These are phyloP conservation scores for Pilatotrama ljubarskyi DNA, from an alignment of 768 basidiomycete species.

Conservation along the genomic window DNA sequence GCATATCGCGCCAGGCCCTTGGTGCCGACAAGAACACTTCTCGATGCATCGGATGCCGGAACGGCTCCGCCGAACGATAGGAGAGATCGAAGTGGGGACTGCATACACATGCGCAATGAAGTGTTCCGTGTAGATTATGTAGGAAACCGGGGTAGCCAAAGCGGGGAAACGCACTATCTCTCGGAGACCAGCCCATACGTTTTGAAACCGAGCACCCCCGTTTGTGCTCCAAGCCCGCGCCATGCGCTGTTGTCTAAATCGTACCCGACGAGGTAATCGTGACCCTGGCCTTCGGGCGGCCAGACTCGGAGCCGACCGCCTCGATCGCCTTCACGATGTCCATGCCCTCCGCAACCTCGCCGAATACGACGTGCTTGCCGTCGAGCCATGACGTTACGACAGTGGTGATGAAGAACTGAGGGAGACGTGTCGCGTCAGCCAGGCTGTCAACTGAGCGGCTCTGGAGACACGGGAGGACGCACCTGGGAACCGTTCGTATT, in stretches of 20 bases:
- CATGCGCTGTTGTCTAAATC: constrained; percentile 3
- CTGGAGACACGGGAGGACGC: constrained; percentile 9
- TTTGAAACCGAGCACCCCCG: background rate
- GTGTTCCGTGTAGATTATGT: background rate
- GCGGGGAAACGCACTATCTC: constrained; percentile 3
- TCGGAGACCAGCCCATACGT: background rate
- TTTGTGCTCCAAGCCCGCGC: background rate
- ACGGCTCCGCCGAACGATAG: too few species aligned
- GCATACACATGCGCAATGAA: background rate
- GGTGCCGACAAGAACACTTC: too few species aligned
- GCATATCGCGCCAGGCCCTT: background rate
- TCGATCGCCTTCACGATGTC: constrained; percentile 66
- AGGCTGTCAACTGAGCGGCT: background rate
- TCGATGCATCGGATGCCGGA: too few species aligned
- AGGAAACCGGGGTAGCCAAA: background rate
- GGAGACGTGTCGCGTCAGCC: too few species aligned
- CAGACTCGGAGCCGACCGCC: constrained; percentile 31
- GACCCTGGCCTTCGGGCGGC: constrained; percentile 27
- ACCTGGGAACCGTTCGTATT: constrained; percentile 83
- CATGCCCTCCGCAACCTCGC: constrained; percentile 64
- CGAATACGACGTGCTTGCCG: constrained; percentile 70
- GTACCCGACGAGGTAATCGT: constrained; percentile 26
- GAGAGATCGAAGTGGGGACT: background rate
- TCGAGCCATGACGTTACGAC: constrained; percentile 70
- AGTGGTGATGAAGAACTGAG: constrained; percentile 78